phyloP scores from a whole-genome alignment of 768 basidiomycete species.

The Trametopsis cervina region DNA sequence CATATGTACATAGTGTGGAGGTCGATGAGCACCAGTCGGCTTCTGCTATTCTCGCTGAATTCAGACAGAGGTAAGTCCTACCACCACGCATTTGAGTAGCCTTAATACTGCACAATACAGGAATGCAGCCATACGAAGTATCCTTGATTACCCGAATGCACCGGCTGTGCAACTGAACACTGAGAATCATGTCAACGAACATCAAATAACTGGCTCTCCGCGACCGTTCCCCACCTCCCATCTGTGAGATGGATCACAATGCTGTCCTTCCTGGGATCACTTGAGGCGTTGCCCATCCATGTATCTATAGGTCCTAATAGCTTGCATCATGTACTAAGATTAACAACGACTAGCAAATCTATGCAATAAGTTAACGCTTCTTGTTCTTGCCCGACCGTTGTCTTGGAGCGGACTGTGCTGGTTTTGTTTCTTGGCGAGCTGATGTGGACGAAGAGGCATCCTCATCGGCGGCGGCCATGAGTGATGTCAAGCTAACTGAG shows the following conservation, averaged over 20 bases:
- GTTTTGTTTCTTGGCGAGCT: constrained; percentile 11
- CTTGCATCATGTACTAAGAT: no score
- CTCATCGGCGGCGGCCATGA: constrained; percentile 33
- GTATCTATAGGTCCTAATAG: no score
- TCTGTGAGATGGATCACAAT: no score
- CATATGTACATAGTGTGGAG: constrained; percentile 5
- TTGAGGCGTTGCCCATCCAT: no score
- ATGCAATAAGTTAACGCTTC: constrained; percentile 30
- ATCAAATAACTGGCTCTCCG: no score
- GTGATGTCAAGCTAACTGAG: constrained; percentile 33
- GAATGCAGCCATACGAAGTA: constrained; percentile 47
- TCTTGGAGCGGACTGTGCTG: constrained; percentile 14
- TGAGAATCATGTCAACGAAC: no score
- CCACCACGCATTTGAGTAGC: not conserved
- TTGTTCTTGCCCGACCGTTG: constrained; percentile 27
- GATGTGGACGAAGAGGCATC: constrained; percentile 25
- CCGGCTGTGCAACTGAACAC: not conserved
- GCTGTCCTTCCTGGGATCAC: no score
- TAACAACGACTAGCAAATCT: no score
- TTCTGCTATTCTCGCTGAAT: constrained; percentile 47
- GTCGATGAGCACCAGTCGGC: constrained; percentile 39
- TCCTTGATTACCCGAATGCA: constrained; percentile 38
- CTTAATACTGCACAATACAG: constrained; percentile 25
- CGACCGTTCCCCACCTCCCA: no score
- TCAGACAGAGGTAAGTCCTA: constrained; percentile 55